Conservation (phyloP, 768 basidiomycete genomes). For the Tremella fuciformis region DNA sequence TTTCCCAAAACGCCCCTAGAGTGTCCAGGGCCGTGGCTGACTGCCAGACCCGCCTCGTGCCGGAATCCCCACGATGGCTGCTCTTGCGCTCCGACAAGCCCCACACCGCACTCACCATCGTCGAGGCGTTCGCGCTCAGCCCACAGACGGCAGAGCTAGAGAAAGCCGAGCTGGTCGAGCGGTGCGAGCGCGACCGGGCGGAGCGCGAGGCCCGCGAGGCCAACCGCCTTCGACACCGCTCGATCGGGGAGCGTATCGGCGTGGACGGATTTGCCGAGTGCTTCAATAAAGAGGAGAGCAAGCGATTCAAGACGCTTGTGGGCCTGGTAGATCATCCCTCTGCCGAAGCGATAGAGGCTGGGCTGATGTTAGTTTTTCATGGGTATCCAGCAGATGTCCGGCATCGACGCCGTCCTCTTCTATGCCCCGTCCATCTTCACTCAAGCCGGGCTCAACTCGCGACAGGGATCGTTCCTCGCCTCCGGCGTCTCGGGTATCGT, state of each 20-base stretch:
- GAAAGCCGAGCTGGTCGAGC: constrained; percentile 5
- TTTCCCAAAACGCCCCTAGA: not conserved
- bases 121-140: not conserved
- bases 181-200: constrained; percentile 1
- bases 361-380: constrained; percentile 9
- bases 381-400: constrained; percentile 19
- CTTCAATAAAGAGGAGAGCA: constrained; percentile 3
- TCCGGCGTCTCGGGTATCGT: constrained; percentile 18
- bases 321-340: not conserved
- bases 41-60: constrained; percentile 11
- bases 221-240: not conserved
- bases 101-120: constrained; percentile 1
- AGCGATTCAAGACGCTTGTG: not conserved
- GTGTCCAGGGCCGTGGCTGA: not conserved
- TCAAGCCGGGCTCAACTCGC: constrained; percentile 10
- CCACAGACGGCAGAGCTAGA: not conserved
- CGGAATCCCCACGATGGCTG: constrained; percentile 23
- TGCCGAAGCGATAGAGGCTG: not conserved
- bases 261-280: not conserved
- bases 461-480: constrained; percentile 15
- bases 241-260: not conserved
- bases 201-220: not conserved
- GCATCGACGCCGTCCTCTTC: constrained; percentile 22
- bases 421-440: constrained; percentile 21
- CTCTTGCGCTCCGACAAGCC: constrained; percentile 4